Percentiles rank a stretch among this genome's conserved stretches.
Conservation (phyloP, 2,329 filamentous ascomycete genomes). For the Aureobasidium mangrovei region DNA sequence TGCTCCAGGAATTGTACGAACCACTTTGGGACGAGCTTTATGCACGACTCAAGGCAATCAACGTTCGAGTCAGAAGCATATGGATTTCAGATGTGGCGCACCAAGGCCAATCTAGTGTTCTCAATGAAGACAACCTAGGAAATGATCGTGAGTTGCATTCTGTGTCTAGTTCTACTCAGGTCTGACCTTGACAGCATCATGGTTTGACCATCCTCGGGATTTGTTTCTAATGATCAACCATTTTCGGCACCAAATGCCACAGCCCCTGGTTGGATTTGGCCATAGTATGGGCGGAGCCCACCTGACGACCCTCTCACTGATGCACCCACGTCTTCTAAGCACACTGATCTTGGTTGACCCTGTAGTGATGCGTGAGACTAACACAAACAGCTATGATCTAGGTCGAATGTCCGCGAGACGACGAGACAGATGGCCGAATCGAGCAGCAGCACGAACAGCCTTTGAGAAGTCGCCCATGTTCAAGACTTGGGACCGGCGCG, state of each 20-base stretch:
- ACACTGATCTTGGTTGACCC: constrained; percentile 76
- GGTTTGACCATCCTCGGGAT: constrained; percentile 79
- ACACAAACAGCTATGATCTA: constrained; percentile 32
- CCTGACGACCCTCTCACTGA: constrained; percentile 60
- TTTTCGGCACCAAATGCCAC: constrained; percentile 69
- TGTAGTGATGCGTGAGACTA: constrained; percentile 52
- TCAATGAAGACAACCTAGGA: constrained; percentile 69
- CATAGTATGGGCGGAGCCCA: constrained; percentile 81
- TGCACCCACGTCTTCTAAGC: constrained; percentile 73
- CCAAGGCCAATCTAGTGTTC: constrained; percentile 67
- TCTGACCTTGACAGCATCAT: constrained; percentile 51
- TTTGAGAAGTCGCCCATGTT: constrained; percentile 71
- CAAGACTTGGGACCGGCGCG: constrained; percentile 69
- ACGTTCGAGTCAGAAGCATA: constrained; percentile 67
- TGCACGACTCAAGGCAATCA: constrained; percentile 45
- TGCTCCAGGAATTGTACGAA: constrained; percentile 72
- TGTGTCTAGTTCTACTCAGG: neutral
- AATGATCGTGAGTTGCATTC: constrained; percentile 61
- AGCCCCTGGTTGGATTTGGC: constrained; percentile 73
- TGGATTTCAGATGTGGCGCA: constrained; percentile 88
- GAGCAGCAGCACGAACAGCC: constrained; percentile 54
- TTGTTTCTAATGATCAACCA: constrained; percentile 76
- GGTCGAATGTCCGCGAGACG: constrained; percentile 58
- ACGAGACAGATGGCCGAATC: constrained; percentile 74
- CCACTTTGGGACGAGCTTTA: constrained; percentile 81